phyloP scores from a whole-genome alignment of 1,284 basidiomycete species.

The Ceratobasidium papillatum region DNA sequence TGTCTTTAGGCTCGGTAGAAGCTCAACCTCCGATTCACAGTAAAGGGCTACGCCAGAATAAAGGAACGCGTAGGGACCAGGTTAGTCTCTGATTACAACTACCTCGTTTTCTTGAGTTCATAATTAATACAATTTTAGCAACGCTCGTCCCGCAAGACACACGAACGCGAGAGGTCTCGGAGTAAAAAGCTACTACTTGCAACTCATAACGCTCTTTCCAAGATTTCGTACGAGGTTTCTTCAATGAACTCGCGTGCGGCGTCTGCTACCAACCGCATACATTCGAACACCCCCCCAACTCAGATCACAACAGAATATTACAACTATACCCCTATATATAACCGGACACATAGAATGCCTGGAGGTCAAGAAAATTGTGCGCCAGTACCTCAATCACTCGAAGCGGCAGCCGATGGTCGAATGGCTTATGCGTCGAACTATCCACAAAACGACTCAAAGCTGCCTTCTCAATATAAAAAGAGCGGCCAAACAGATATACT shows the following conservation, averaged over 20 bases:
- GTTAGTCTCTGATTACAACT: background rate
- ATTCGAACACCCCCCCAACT: background rate
- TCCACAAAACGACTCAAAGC: background rate
- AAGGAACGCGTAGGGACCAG: background rate
- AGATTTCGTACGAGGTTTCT: background rate
- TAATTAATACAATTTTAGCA: background rate
- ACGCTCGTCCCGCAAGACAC: background rate
- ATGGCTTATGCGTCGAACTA: background rate
- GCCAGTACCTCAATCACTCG: background rate
- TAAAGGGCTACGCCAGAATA: background rate
- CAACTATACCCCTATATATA: no score
- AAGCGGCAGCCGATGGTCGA: background rate
- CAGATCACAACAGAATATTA: background rate
- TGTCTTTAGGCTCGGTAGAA: background rate
- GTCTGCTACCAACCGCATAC: slow-evolving; percentile 6
- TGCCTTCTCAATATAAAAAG: background rate
- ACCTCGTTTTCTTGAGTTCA: background rate
- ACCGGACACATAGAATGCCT: background rate
- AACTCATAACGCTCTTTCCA: background rate
- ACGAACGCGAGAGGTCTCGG: background rate
- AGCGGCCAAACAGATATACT: background rate
- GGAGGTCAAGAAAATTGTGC: background rate
- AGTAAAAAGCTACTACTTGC: background rate
- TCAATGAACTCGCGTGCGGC: background rate
- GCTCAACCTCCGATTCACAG: background rate